Evolutionary conservation across 2,329 filamentous ascomycete species (phyloP).

Genomic region (Myriosclerotinia duriaeana): DNA sequence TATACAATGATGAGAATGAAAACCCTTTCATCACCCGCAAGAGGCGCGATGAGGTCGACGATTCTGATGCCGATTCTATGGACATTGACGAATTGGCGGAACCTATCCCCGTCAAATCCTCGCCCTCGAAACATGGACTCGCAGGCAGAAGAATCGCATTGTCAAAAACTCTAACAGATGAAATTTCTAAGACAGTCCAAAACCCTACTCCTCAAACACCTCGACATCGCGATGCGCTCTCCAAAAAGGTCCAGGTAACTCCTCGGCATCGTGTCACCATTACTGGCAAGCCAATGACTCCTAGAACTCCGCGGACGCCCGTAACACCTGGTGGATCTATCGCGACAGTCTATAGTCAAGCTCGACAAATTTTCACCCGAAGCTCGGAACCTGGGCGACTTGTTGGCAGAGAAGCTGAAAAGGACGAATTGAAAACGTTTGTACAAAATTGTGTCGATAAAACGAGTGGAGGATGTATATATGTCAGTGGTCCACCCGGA

Average conservation of each 20-base stretch:
- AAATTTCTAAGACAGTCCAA: constrained; percentile 47
- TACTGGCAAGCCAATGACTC: constrained; percentile 70
- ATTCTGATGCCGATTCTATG: constrained; percentile 45
- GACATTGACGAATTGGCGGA: constrained; percentile 45
- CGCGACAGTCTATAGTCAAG: constrained; percentile 81
- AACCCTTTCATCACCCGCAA: constrained; percentile 52
- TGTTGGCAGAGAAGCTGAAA: constrained; percentile 48
- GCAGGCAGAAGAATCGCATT: constrained; percentile 45
- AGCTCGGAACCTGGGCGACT: constrained; percentile 44
- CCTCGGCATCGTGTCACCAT: constrained; percentile 83
- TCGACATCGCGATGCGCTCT: constrained; percentile 75
- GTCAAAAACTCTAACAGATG: constrained; percentile 42
- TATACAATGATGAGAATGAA: constrained; percentile 66
- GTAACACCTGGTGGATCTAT: constrained; percentile 63
- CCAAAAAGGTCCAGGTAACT: constrained; percentile 67
- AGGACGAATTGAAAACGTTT: constrained; percentile 66
- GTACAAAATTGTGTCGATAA: constrained; percentile 62
- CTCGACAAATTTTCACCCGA: constrained; percentile 80
- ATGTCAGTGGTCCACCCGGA: constrained; percentile 92
- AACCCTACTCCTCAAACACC: constrained; percentile 72
- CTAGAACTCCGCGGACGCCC: constrained; percentile 75
- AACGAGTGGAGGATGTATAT: constrained; percentile 75
- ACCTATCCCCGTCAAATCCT: constrained; percentile 36
- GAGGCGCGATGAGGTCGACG: constrained; percentile 34
- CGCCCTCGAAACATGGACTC: constrained; percentile 50